Conservation (phyloP, 176 grass and related monocot species). For the Rhynchospora tenuis region DNA sequence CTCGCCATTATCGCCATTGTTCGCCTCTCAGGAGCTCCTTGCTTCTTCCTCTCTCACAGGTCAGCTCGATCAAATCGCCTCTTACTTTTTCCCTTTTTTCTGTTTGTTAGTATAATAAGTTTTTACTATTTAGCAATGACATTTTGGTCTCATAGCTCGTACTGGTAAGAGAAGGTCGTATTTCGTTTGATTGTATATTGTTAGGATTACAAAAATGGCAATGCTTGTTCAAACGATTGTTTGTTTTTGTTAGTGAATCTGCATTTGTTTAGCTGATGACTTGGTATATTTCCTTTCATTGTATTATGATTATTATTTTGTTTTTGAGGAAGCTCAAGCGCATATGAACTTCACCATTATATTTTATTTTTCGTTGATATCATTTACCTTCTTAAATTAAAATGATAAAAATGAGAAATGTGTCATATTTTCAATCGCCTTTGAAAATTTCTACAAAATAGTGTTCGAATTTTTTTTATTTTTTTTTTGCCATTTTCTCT, state of each 20-base stretch:
- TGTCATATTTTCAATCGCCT: not conserved
- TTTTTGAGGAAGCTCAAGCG: not conserved
- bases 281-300: not conserved
- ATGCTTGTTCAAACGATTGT: slow-evolving; percentile 1
- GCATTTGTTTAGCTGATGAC: not conserved
- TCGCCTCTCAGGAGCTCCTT: not conserved
- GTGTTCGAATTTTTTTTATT: not conserved
- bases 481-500: not conserved
- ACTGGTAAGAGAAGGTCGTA: not conserved
- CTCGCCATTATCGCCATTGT: slow-evolving; percentile 15
- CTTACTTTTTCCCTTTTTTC: not conserved
- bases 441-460: not conserved
- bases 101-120: not conserved
- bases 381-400: not conserved
- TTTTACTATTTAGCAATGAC: not conserved
- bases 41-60: slow-evolving; percentile 4
- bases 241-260: not conserved
- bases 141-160: not conserved
- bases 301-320: not conserved
- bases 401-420: not conserved
- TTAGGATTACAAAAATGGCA: not conserved
- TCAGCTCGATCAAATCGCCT: not conserved
- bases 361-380: not conserved
- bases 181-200: not conserved
- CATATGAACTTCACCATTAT: not conserved